Evolutionary conservation across 1,284 basidiomycete genomes (phyloP), one percentile per base, ranked within the genome.

Genomic region (Tetrapyrgos nigripes): DNA sequence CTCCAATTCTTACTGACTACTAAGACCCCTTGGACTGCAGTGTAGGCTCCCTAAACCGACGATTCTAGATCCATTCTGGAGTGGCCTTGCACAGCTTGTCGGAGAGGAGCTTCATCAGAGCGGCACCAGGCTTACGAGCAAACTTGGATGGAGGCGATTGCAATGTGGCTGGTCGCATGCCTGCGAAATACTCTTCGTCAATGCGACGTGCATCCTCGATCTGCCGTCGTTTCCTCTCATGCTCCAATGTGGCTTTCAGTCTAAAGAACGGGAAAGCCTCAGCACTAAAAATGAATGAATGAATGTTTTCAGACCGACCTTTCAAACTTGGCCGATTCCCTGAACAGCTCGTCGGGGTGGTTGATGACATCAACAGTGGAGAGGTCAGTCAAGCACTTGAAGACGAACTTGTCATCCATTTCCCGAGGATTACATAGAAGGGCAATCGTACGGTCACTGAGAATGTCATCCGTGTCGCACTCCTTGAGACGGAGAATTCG

Each of bases 301-400:
- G 17, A n/a, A 40, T 9, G 17, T 40, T 5, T 40, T 29, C 33
- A 13, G 9, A 45, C 47, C n/a, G 13, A 55, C 54, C 28, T 49
- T 31, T 49, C 37, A 23, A 55, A 27, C 3, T 14, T 21, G 6
- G 24, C 46, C 26, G 49, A 14, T n/a, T 37, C 44, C 27, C 40
- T 26, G 26, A 49, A 55, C 23, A 55, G 49, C 4, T 55, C 46
- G 10, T 40, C 46, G 17, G 54, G 54, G 4, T 50, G 13, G 27
- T 55, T 46, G 31, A 55, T 37, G 10, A 14, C 9, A 13, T 23
- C 47, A 6, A 48, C 35, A 19, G 46, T 37, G 13, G 33, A 40
- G n/a, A 55, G 54, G 35, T 49, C 54, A n/a, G 37, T 48, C 11
- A 46, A 37, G n/a, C 33, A 45, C 11, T 47, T 11, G 19, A 40